Evolutionary conservation across 176 grass and related monocot genomes (phyloP).

Genomic region (Thalia dealbata): DNA sequence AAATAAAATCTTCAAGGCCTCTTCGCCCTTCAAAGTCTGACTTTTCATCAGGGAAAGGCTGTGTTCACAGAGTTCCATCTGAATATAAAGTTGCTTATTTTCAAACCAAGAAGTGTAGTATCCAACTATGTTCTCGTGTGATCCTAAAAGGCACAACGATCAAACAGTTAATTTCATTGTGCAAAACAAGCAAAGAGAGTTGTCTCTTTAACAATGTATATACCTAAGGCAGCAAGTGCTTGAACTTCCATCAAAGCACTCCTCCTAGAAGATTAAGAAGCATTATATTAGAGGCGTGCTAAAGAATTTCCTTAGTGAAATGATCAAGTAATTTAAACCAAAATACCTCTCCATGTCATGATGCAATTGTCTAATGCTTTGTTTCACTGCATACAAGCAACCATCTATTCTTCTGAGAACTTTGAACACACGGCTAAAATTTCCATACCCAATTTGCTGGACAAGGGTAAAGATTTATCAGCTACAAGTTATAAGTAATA

Average conservation of each 20-base stretch:
- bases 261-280: constrained; percentile 67
- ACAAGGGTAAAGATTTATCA: constrained; percentile 21
- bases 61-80: constrained; percentile 84
- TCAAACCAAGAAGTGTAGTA: constrained; percentile 99
- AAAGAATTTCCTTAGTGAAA: background rate
- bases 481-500: constrained; percentile 11
- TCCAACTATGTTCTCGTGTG: constrained; percentile 80
- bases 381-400: constrained; percentile 90
- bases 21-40: constrained; percentile 33
- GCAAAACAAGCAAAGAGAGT: background rate
- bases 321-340: background rate
- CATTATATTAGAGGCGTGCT: background rate
- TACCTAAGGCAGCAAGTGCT: constrained; percentile 89
- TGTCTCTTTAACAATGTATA: background rate
- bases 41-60: constrained; percentile 38
- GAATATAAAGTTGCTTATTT: constrained; percentile 75
- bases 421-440: constrained; percentile 92
- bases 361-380: constrained; percentile 58
- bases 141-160: constrained; percentile 36
- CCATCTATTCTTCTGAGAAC: constrained; percentile 96
- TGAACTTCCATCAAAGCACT: constrained; percentile 92
- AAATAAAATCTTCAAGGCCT: constrained; percentile 63
- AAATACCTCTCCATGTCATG: constrained; percentile 82
- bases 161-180: background rate
- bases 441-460: constrained; percentile 85